phyloP scores from a whole-genome alignment of 2,329 filamentous ascomycete genomes.

The Colletotrichum sansevieriae region DNA sequence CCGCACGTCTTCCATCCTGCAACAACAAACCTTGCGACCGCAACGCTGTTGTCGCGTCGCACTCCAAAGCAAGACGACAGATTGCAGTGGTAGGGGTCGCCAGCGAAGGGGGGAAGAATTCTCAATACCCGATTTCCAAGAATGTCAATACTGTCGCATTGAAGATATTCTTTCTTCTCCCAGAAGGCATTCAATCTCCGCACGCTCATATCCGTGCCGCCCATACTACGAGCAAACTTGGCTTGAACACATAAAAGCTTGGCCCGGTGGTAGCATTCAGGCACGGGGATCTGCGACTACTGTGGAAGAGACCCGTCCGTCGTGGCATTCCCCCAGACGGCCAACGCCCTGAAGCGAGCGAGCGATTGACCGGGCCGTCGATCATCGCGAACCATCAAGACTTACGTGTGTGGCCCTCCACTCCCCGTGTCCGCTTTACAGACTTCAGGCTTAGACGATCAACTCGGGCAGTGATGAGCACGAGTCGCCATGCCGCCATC shows the following conservation, averaged over 20 bases:
- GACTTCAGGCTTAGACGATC: constrained; percentile 20
- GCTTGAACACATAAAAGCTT: constrained; percentile 8
- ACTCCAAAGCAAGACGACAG: too few species aligned
- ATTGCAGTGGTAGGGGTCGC: too few species aligned
- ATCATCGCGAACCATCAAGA: constrained; percentile 16
- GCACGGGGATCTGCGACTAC: constrained; percentile 26
- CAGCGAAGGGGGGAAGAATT: neutral
- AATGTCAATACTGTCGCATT: constrained; percentile 11
- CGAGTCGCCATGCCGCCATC: constrained; percentile 14
- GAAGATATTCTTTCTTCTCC: neutral
- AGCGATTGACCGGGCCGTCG: constrained; percentile 30
- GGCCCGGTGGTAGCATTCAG: constrained; percentile 15
- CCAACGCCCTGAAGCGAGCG: constrained; percentile 32
- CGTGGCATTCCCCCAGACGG: constrained; percentile 30
- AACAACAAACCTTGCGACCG: constrained; percentile 15
- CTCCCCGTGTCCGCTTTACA: constrained; percentile 23
- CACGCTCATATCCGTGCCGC: constrained; percentile 33
- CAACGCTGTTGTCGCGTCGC: neutral
- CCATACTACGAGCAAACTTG: constrained; percentile 5
- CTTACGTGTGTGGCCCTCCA: neutral
- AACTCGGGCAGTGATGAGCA: constrained; percentile 30
- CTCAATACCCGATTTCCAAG: neutral
- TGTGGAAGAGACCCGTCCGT: constrained; percentile 7
- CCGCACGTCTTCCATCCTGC: constrained; percentile 19
- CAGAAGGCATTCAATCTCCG: constrained; percentile 21